Percentiles rank a stretch among this genome's conserved stretches.
Evolutionary conservation across 495 filamentous ascomycete species (phyloP).

Genomic region (Penicillium egyptiacum): DNA sequence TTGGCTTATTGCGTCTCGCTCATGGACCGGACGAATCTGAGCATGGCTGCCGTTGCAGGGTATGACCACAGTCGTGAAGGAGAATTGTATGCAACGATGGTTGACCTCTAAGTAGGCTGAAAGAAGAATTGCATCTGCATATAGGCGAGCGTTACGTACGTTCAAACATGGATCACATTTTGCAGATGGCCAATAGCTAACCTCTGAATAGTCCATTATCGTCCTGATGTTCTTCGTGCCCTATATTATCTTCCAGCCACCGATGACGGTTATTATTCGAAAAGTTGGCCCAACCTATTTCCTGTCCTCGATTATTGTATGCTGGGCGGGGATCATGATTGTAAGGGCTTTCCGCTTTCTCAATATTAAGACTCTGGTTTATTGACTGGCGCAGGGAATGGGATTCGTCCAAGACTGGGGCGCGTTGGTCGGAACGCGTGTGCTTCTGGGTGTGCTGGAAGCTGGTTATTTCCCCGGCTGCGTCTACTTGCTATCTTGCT

Average conservation of each 20-base stretch:
- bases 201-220: slow-evolving; percentile 48
- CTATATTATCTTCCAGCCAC: slow-evolving; percentile 64
- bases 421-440: slow-evolving; percentile 52
- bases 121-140: slow-evolving; percentile 48
- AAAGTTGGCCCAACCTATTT: slow-evolving; percentile 61
- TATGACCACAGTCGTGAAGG: slow-evolving; percentile 17
- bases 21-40: slow-evolving; percentile 70
- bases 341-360: slow-evolving; percentile 18
- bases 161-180: neutral
- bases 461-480: slow-evolving; percentile 64
- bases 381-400: slow-evolving; percentile 42
- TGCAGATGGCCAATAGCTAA: neutral
- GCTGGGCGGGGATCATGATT: slow-evolving; percentile 51
- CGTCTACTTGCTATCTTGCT: slow-evolving; percentile 62
- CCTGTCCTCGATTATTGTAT: slow-evolving; percentile 51
- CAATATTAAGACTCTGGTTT: neutral
- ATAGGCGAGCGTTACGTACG: slow-evolving; percentile 45
- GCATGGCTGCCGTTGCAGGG: slow-evolving; percentile 62
- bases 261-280: slow-evolving; percentile 56
- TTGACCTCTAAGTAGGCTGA: slow-evolving; percentile 41
- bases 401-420: slow-evolving; percentile 56
- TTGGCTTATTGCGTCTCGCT: slow-evolving; percentile 64
- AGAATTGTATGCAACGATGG: neutral
- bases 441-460: slow-evolving; percentile 63
- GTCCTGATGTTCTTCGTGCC: slow-evolving; percentile 66